Percentiles rank a stretch among this genome's conserved stretches.
Conservation (phyloP, 768 basidiomycete species). For the Lanmaoa pseudosensibilis region DNA sequence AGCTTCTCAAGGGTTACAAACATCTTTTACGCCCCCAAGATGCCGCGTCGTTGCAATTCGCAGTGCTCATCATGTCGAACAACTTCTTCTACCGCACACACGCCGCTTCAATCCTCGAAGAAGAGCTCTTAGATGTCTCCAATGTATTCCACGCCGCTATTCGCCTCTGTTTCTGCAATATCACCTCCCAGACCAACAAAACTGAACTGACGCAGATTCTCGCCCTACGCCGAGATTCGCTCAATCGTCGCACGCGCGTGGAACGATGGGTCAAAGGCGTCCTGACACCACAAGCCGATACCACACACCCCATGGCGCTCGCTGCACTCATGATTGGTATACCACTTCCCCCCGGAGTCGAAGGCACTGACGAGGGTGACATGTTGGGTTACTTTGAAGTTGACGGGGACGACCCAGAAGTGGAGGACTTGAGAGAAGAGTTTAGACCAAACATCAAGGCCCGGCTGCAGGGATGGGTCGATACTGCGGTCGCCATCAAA, state of each 20-base stretch:
- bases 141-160: conserved; percentile 45
- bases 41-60: conserved; percentile 43
- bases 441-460: conserved; percentile 56
- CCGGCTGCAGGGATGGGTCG: conserved; percentile 59
- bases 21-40: conserved; percentile 67
- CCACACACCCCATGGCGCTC: conserved; percentile 54
- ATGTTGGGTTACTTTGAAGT: conserved; percentile 51
- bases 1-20: conserved; percentile 46
- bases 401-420: conserved; percentile 52
- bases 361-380: conserved; percentile 45
- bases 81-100: conserved; percentile 26
- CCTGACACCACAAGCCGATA: conserved; percentile 37
- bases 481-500: conserved; percentile 38
- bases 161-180: conserved; percentile 45
- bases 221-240: conserved; percentile 38
- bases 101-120: conserved; percentile 47
- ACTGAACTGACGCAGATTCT: conserved; percentile 47
- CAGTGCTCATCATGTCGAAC: conserved; percentile 40
- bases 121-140: conserved; percentile 51
- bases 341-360: conserved; percentile 40
- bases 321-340: conserved; percentile 67
- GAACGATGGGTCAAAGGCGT: conserved; percentile 53
- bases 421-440: conserved; percentile 61
- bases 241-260: conserved; percentile 47
- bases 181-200: conserved; percentile 42